These are phyloP conservation scores for Craterostigma plantagineum DNA, from an alignment of 257 asterid species.

Conservation along the genomic window DNA sequence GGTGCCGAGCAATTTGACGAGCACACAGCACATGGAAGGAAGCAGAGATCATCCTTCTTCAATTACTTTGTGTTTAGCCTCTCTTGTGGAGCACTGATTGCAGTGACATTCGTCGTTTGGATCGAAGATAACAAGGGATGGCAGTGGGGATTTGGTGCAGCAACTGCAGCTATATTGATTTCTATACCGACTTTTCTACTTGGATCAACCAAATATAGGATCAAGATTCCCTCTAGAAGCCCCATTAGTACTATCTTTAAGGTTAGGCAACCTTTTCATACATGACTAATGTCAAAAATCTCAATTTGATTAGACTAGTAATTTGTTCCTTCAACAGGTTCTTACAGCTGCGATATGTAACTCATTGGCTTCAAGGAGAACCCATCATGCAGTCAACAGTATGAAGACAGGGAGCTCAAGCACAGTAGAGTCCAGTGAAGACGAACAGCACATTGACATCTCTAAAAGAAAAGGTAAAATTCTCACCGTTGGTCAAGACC, in stretches of 20 bases:
- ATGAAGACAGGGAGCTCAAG: conserved; percentile 29
- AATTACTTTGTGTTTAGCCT: conserved; percentile 72
- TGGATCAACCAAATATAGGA: conserved; percentile 48
- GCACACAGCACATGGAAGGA: conserved; percentile 41
- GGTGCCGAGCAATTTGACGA: conserved; percentile 87
- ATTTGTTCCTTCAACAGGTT: conserved; percentile 15
- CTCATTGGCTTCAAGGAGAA: conserved; percentile 19
- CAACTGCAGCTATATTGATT: conserved; percentile 46
- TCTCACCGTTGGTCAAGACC: conserved; percentile 30
- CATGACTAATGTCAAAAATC: too few relatives aligned
- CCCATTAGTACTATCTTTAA: conserved; percentile 60
- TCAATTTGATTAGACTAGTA: too few relatives aligned
- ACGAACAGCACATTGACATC: conserved; percentile 11
- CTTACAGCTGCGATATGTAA: conserved; percentile 29
- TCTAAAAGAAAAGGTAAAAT: conserved; percentile 4
- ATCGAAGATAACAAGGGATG: conserved; percentile 88
- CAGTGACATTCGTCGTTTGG: conserved; percentile 85
- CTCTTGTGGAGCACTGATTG: conserved; percentile 55
- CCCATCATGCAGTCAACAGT: too few relatives aligned
- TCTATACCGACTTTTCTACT: conserved; percentile 50
- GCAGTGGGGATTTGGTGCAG: conserved; percentile 81
- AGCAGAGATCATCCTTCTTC: conserved; percentile 65
- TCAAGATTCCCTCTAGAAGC: conserved; percentile 68
- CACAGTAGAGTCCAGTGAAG: conserved; percentile 28
- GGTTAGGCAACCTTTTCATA: conserved; percentile 16